phyloP scores from a whole-genome alignment of 768 basidiomycete species.

The Mycena polygramma region DNA sequence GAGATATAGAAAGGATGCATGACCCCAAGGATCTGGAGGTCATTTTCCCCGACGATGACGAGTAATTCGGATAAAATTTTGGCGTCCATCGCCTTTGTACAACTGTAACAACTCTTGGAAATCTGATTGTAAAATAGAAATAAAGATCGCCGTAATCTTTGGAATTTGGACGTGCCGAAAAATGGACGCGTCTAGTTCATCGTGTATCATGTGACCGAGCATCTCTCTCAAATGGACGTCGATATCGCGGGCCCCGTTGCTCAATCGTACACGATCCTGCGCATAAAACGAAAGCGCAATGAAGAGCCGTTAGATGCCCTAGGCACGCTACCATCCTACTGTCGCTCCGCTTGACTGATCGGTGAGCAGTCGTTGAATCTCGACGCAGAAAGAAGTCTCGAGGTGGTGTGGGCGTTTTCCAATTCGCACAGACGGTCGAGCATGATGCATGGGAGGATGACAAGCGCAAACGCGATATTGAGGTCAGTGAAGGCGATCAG shows the following conservation, averaged over 20 bases:
- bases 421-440: conserved; percentile 87
- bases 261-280: conserved; percentile 76
- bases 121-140: no score
- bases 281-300: conserved; percentile 86
- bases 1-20: background rate
- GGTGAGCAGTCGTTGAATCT: conserved; percentile 72
- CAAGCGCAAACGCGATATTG: conserved; percentile 66
- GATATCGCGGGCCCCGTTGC: conserved; percentile 40
- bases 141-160: no score
- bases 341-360: conserved; percentile 31
- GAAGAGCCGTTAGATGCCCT: conserved; percentile 88
- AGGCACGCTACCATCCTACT: conserved; percentile 57
- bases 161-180: background rate
- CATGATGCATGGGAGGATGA: conserved; percentile 76
- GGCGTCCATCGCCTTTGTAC: no score
- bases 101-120: no score
- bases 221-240: conserved; percentile 44
- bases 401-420: conserved; percentile 72
- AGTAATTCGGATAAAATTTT: background rate
- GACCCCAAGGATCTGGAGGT: conserved; percentile 10
- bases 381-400: conserved; percentile 74
- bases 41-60: conserved; percentile 1
- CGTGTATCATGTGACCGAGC: conserved; percentile 11
- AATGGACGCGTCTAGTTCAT: background rate
- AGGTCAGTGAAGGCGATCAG: conserved; percentile 58